Percentiles rank a stretch among this genome's conserved stretches.
Evolutionary conservation across 495 filamentous ascomycete species (phyloP).

Genomic region (Xylaria cubensis): DNA sequence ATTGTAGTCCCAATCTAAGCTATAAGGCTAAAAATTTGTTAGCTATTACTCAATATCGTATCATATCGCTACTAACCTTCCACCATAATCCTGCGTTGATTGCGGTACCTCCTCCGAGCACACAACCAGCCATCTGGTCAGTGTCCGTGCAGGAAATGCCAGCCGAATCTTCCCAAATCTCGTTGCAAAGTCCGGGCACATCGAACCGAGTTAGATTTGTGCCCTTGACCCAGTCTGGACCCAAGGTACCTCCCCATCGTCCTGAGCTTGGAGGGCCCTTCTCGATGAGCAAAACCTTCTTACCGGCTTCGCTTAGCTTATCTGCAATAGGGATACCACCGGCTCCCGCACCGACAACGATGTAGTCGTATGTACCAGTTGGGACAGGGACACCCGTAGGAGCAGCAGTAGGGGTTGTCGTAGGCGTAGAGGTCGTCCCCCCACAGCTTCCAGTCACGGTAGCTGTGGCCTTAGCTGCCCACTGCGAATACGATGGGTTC

Average conservation of each 20-base stretch:
- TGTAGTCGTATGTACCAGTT: slow-evolving; percentile 68
- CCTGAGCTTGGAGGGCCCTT: slow-evolving; percentile 67
- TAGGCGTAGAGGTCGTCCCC: slow-evolving; percentile 38
- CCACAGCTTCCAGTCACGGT: slow-evolving; percentile 43
- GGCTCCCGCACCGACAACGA: slow-evolving; percentile 69
- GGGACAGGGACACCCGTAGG: slow-evolving; percentile 48
- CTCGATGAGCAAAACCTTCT: slow-evolving; percentile 71
- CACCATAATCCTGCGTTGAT: slow-evolving; percentile 71
- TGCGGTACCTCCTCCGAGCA: slow-evolving; percentile 79
- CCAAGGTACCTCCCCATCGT: slow-evolving; percentile 62
- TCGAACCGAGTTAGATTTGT: slow-evolving; percentile 77
- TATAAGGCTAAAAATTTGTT: slow-evolving; percentile 41
- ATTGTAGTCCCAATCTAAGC: slow-evolving; percentile 72
- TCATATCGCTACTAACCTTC: slow-evolving; percentile 45
- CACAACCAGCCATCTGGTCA: slow-evolving; percentile 76
- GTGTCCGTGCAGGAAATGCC: slow-evolving; percentile 73
- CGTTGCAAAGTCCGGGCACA: slow-evolving; percentile 78
- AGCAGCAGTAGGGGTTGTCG: slow-evolving; percentile 39
- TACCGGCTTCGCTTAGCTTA: slow-evolving; percentile 66
- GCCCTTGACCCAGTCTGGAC: slow-evolving; percentile 68
- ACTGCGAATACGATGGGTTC: slow-evolving; percentile 51
- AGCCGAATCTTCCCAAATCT: slow-evolving; percentile 67
- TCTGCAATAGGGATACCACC: slow-evolving; percentile 71
- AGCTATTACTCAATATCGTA: slow-evolving; percentile 6
- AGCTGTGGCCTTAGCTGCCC: slow-evolving; percentile 45